Evolutionary conservation across 1,284 basidiomycete species (phyloP).

Genomic region (Erythrobasidium hasegawianum): DNA sequence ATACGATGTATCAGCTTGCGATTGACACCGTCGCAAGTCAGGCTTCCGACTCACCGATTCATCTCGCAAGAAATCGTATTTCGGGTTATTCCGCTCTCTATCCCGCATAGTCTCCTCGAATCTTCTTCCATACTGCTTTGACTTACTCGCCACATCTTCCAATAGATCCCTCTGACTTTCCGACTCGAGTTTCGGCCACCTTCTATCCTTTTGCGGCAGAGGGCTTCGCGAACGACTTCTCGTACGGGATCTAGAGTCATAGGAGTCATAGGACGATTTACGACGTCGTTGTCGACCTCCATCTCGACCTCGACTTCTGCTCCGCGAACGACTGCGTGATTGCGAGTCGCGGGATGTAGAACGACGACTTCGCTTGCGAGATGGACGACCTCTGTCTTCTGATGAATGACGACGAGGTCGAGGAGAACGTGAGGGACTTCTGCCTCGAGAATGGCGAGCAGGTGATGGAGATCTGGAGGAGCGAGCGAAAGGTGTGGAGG

Average conservation of each 20-base stretch:
- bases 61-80: conserved; percentile 72
- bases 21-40: conserved; percentile 13
- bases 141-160: conserved; percentile 74
- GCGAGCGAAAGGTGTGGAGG: conserved; percentile 33
- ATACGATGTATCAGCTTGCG: conserved; percentile 9
- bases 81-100: conserved; percentile 72
- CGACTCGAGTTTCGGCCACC: conserved; percentile 59
- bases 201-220: conserved; percentile 44
- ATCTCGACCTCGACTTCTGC: conserved; percentile 6
- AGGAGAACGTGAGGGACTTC: not conserved
- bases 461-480: conserved; percentile 45
- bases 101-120: conserved; percentile 73
- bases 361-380: conserved; percentile 12
- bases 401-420: not conserved
- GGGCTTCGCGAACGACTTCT: conserved; percentile 44
- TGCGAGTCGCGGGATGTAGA: conserved; percentile 28
- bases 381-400: not conserved
- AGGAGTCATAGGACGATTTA: too few species aligned
- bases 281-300: not conserved
- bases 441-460: conserved; percentile 33
- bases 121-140: conserved; percentile 70
- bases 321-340: conserved; percentile 35
- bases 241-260: conserved; percentile 22
- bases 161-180: conserved; percentile 73
- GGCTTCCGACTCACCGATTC: conserved; percentile 57